Base-by-base conservation (phyloP, 2,329 filamentous ascomycete species). In the Westerdykella sp. region DNA sequence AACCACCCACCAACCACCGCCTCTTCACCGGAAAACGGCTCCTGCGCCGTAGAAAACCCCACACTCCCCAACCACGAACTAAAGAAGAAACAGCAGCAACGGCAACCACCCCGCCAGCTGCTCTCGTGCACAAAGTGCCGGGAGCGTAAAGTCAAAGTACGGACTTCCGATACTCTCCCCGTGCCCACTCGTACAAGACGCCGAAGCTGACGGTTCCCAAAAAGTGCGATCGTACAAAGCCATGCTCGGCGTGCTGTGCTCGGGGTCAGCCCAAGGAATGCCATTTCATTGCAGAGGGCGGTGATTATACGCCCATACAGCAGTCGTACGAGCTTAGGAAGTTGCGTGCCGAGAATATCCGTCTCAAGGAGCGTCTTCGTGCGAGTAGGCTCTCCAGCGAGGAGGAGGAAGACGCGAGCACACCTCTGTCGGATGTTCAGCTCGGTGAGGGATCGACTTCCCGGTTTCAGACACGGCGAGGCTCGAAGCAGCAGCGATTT, bases 71-170 rank as follows among this genome's bases (percentile, higher is more conserved):
- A 36, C 36, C 47, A 57, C 12, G 32, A 39, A 18, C 51, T 37
- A 23, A 63, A 50, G 48, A 65, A 63, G 46, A 63, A 63, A 45
- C 63, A 67, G 44, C 64, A 64, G n/a, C n/a, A n/a, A n/a, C n/a
- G n/a, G n/a, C n/a, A n/a, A n/a, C n/a, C n/a, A 50, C 58, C 63
- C 12, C 66, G 71, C 41, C 70, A 73, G 46, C 59, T 72, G 4
- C 59, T 73, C 1, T 73, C 71, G 11, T 74, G 72, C 45, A 73
- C 70, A 4, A 73, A 73, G 48, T 74, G 72, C 51, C 62, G 71
- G 39, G 70, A 73, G 46, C 61, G 72, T 25, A 74, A 74, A 46
- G 70, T 74, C 43, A 73, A 73, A 60, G 70, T 72, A 47, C 40
- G 62, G 50, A 38, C 21, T 16, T 3, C 4, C 12, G 12, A 12